Base-by-base conservation (phyloP, 305 asterid genomes). In the Ruellia speciosa region DNA sequence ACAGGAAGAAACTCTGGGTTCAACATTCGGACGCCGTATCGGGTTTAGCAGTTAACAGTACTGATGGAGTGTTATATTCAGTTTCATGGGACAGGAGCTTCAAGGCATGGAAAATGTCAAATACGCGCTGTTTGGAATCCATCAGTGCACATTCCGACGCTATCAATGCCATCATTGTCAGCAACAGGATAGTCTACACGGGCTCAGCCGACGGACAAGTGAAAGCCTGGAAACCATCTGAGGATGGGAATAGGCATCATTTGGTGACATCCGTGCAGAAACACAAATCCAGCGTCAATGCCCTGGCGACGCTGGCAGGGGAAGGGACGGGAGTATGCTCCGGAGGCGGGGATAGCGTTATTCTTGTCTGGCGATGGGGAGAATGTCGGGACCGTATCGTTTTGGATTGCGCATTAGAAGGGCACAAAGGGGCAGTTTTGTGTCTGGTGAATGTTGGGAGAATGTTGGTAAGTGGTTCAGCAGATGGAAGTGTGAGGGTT, bases 81-180 rank as follows among this genome's bases (percentile, higher is more conserved):
- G 66, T 60, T 58, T 85, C 90, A 18, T 85, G 94, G 94, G 94
- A 85, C 15, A 78, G 53, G 71, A 64, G 76, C 66, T 72, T 85
- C 59, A 82, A 80, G 59, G 59, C 67, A 14, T 85, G 94, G 94
- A 74, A 68, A 34, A 18, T 58, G 0, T 69, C 75, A 5, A 78
- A 68, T 11, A 49, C 73, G 18, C 65, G 50, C 0, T 85, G 94
- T 33, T 0, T 73, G 34, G 81, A 73, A 39, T 77, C 90, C 3
- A 63, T 82, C 14, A 40, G 20, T 7, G 94, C 82, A 2, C 94
- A 85, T 39, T 48, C 73, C 0, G 94, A 85, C 20, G 90, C 94
- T 6, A 75, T 85, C 0, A 85, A 85, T 14, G 79, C 87, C 3
- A 46, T 85, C 10, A 68, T 54, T 7, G 80, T 74, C 6, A 28